Evolutionary conservation across 106 monocot species (phyloP), one percentile per base, ranked within the genome.

Genomic region (Xerophyta viscosa): DNA sequence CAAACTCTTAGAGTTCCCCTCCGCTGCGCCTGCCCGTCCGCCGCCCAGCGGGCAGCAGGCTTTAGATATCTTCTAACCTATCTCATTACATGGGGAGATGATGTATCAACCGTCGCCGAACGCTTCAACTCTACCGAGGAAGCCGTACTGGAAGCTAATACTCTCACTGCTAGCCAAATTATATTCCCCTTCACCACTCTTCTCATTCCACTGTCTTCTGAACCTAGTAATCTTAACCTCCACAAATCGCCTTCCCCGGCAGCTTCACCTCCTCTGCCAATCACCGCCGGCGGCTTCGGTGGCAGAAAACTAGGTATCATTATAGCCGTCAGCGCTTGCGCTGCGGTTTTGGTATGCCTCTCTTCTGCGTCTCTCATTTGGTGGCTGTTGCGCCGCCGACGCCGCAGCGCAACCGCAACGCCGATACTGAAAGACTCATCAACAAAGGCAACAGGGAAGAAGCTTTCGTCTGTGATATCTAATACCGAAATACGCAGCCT

Each of bases 11-110:
- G 4, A 13, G 81, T 84, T 4, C 94, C 94, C 6, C 42, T 94
- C 17, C 54, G 94, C 6, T 94, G 94, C 67, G 88, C 81, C 18
- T 94, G 94, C 69, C 88, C 94, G 10, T 71, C 71, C 22, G 0
- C 8, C 37, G 52, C 49, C 37, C 94, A 94, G 62, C 49, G 46
- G 21, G 44, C 46, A 31, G 24, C 43, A 9, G 94, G 94, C 6
- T 13, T 54, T 42, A 78, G 54, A 66, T 83, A 72, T 63, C 48
- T 88, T 18, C 65, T 88, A 8, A 78, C 49, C 52, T 96, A 96
- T 54, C 12, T 79, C 12, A 56, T 79, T 37, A 68, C 54, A 3
- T 54, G 41, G 65, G 68, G 41, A 0, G 94, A 96, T 48, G 44
- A 65, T 47, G 41, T 76, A 24, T 12, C 59, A 12, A 4, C 60